A percentile compares a stretch with the other conserved stretches of the same genome.
These are phyloP conservation scores for Apostasia ramifera DNA, from an alignment of 106 monocot species.

Conservation along the genomic window DNA sequence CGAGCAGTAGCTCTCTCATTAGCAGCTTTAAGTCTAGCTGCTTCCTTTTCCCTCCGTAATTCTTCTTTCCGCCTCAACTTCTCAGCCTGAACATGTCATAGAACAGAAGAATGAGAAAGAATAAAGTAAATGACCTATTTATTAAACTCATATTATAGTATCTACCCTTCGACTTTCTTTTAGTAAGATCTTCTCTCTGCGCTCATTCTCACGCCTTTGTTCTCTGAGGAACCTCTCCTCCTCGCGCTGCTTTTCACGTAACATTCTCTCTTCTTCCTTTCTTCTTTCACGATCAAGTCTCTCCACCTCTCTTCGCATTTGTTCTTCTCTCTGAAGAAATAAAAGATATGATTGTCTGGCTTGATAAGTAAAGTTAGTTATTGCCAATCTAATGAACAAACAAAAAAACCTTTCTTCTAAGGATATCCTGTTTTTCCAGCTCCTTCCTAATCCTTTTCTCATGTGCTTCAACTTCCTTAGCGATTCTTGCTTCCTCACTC, in stretches of 20 bases:
- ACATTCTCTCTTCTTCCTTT: conserved; percentile 89
- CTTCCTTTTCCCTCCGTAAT: conserved; percentile 79
- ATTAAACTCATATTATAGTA: neutral
- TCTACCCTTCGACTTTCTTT: conserved; percentile 72
- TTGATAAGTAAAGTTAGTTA: neutral
- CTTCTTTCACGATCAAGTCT: conserved; percentile 80
- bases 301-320: conserved; percentile 91
- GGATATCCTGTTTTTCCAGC: conserved; percentile 90
- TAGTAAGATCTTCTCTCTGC: conserved; percentile 80
- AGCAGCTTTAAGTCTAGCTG: conserved; percentile 85
- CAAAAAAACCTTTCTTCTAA: conserved; percentile 79
- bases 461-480: conserved; percentile 98
- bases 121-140: neutral
- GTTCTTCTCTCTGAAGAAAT: conserved; percentile 69
- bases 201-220: conserved; percentile 70
- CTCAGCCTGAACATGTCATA: conserved; percentile 54
- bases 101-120: neutral
- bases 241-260: conserved; percentile 92
- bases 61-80: conserved; percentile 87
- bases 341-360: neutral
- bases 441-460: conserved; percentile 84
- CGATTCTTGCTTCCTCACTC: conserved; percentile 86
- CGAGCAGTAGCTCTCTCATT: conserved; percentile 91
- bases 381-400: conserved; percentile 1
- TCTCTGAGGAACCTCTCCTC: conserved; percentile 78